Base-by-base conservation (phyloP, 1,284 basidiomycete species). In the Pseudozyma sp. region DNA sequence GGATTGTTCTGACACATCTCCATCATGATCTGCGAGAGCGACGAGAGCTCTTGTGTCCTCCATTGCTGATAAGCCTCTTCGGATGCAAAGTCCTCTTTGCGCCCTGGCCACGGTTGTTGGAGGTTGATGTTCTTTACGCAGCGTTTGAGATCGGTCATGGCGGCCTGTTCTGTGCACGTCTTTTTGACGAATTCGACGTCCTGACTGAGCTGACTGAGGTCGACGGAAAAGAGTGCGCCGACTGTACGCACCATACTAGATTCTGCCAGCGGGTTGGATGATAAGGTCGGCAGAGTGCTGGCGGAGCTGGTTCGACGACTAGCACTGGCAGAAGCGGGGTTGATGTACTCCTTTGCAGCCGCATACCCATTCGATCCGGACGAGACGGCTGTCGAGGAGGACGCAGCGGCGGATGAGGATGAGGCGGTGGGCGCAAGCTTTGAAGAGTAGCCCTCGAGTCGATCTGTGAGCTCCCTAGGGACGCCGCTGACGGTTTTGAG, bases 101-200 rank as follows among this genome's bases (percentile, higher is more conserved):
- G 88, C 33, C 92, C 94, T 0, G 95, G 94, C 83, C 95, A 94
- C 0, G 92, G 86, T 19, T 89, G 87, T 43, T 93, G 92, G 7
- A 92, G 91, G 65, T 92, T 92, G 83, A 98, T 92, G 71, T 94
- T 93, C 86, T 94, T 95, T 57, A 97, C 87, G 82, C 93, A 94
- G 34, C 91, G 92, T 91, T 95, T 86, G 5, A 81, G 50, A 39
- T 84, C 82, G 30, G 77, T 60, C 73, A 81, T 73, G 44, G 75
- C 79, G 10, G 79, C 80, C 37, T 77, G 65, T 82, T 94, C 92
- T 16, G 91, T 92, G 71, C 92, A 94, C n/a, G 88, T 86, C 66
- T 88, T 86, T 54, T 87, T 87, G 68, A 94, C 70, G 68, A 89
- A 88, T 57, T 93, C 90, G 35, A 95, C 87, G 81, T 96, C 94